Evolutionary conservation across 2,329 filamentous ascomycete species (phyloP), one percentile per base, ranked within the genome.

Genomic region (Diaporthe vexans): DNA sequence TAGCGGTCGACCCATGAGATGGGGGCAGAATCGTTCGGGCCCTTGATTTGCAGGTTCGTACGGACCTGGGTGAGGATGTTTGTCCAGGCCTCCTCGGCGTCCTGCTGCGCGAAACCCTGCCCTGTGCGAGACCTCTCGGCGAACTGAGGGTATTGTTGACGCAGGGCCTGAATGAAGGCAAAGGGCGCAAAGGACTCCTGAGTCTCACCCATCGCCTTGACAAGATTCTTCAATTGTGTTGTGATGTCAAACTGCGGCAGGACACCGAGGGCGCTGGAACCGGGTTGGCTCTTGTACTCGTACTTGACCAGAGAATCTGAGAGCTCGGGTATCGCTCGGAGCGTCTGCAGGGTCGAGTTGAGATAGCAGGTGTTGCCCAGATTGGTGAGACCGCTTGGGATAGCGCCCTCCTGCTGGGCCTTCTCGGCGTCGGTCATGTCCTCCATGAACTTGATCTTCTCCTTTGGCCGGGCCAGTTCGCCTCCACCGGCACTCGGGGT

Each of bases 301-400:
- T 90, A 98, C 63, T 88, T 91, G 75, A 86, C 81, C 59, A 99
- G 88, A 78, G 94, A 91, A 48, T 94, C 88, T 81, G 98, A 95
- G 48, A 99, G 90, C 85, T 99, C 97, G 11, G 97, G 97, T 75
- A 99, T 95, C 71, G 93, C 90, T 76, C 94, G 92, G 77, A 99
- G 87, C 5, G 95, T 93, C 83, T 99, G 97, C n/a, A 99, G 88
- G 0, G 96, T 98, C 67, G 97, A 97, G 88, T 99, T 99, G 80
- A 98, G 92, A 83, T 99, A 99, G 87, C 97, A 99, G 5, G 97
- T 99, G 84, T 99, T 99, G 79, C 97, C 97, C 76, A 98, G 87
- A 81, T 99, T 99, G 82, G 94, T 90, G 76, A 99, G 86, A 61
- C 97, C 97, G 73, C 95, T 94, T 1, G 97, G 97, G 59, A 90